Conservation (phyloP, 2,329 filamentous ascomycete genomes). For the Phyllosticta capitalensis region DNA sequence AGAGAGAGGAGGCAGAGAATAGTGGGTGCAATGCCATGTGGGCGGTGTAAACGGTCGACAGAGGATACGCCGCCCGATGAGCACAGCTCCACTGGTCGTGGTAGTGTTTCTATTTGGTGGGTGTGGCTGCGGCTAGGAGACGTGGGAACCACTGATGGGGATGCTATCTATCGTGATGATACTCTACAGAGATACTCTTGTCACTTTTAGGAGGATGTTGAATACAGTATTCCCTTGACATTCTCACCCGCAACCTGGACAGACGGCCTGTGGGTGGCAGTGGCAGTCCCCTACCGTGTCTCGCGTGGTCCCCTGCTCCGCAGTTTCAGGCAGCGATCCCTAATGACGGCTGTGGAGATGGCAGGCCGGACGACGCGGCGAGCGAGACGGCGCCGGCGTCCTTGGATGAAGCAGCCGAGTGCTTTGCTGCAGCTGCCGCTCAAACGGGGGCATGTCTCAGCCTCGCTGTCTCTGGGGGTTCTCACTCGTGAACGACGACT, state of each 20-base stretch:
- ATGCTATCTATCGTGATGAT: no score
- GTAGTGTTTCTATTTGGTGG: not conserved
- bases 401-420: not conserved
- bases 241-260: no score
- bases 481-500: no score
- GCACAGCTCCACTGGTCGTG: not conserved
- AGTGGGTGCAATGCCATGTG: not conserved
- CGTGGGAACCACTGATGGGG: no score
- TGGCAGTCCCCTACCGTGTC: not conserved
- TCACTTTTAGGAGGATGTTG: not conserved
- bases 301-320: not conserved
- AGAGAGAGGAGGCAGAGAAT: no score
- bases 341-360: not conserved
- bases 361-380: no score
- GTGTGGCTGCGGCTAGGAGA: not conserved
- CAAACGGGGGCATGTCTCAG: not conserved
- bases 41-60: not conserved
- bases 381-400: no score
- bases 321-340: not conserved
- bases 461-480: no score
- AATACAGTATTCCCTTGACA: no score
- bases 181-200: no score
- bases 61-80: not conserved
- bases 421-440: not conserved
- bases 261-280: no score